Base-by-base conservation (phyloP, 2,329 filamentous ascomycete species). In the Lasiodiplodia gonubiensis region DNA sequence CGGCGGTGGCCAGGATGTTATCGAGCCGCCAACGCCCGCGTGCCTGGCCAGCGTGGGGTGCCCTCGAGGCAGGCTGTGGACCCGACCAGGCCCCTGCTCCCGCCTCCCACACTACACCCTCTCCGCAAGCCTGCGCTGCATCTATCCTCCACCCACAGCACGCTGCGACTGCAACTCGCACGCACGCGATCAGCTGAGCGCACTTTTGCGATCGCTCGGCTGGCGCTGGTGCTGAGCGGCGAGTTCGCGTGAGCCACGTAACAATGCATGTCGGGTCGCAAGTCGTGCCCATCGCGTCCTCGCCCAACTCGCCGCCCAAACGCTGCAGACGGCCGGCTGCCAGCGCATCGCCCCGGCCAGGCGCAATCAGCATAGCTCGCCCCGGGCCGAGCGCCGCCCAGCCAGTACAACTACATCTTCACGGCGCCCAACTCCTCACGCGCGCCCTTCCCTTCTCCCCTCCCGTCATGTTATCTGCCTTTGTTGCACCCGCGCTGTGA, bases 301-400 rank as follows among this genome's bases (percentile, higher is more conserved):
- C 76, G 77, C 77, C 76, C 77, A 78, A 75, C 76, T 77, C 74
- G 76, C 75, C 75, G 74, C 75, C 75, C 68, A 75, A 76, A 70
- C 71, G 75, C 73, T 76, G 76, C 77, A 76, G 75, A 74, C 51
- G 72, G 49, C 59, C 72, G 70, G 72, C 71, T 79, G 77, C 76
- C 77, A 79, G 71, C 77, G 78, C 77, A 79, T 79, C 77, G 59
- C 59, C 42, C 57, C 39, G 39, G 39, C 35, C 37, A 57, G 33
- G 53, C 53, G 53, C n/a, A 23, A 37, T n/a, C n/a, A 21, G 37
- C 11, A 33, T 21, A 35, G 10, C 4, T 33, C 11, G 8, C 53
- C 53, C n/a, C 52, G 52, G 52, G 25, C 51, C 51, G 51, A 42
- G 18, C 77, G 51, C 53, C 30, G 18, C n/a, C 18, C 33, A 23